phyloP scores from a whole-genome alignment of 1,284 basidiomycete species.

The Ustilago tritici region DNA sequence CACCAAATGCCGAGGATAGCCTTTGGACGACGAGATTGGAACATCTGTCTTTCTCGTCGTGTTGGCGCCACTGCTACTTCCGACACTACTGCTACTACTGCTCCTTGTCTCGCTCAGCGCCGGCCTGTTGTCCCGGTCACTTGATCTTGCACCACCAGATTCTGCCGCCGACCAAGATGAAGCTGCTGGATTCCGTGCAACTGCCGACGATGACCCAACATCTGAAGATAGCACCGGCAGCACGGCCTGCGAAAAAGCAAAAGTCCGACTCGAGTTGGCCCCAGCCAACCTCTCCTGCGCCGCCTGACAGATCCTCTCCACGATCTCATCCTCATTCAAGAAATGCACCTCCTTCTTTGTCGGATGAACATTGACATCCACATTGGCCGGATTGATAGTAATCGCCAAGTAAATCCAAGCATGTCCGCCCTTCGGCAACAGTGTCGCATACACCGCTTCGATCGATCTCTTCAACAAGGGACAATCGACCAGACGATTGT shows the following conservation, averaged over 20 bases:
- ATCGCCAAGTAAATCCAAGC: constrained; percentile 94
- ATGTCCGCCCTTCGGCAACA: constrained; percentile 89
- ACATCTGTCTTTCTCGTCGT: constrained; percentile 12
- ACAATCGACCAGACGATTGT: constrained; percentile 94
- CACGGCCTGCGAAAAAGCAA: constrained; percentile 50
- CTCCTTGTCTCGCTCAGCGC: constrained; percentile 10
- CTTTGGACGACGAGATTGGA: constrained; percentile 31
- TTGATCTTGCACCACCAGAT: background rate
- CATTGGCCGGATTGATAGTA: constrained; percentile 83
- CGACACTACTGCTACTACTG: constrained; percentile 35
- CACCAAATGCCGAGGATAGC: constrained; percentile 86
- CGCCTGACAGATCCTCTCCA: constrained; percentile 77
- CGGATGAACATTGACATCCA: constrained; percentile 98
- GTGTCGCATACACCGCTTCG: constrained; percentile 84
- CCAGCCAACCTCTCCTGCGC: constrained; percentile 47
- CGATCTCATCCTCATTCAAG: constrained; percentile 89
- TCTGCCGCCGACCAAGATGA: background rate
- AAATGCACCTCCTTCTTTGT: constrained; percentile 98
- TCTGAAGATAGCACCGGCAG: constrained; percentile 35
- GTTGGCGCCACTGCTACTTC: constrained; percentile 8
- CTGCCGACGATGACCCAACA: background rate
- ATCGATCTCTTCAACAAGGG: constrained; percentile 85
- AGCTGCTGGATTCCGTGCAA: background rate
- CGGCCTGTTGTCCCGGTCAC: constrained; percentile 8
- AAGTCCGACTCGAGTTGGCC: constrained; percentile 64